Percentiles rank a stretch among this genome's conserved stretches.
phyloP scores from a whole-genome alignment of 75 land plant genomes.

The Adiantum capillusveneris region DNA sequence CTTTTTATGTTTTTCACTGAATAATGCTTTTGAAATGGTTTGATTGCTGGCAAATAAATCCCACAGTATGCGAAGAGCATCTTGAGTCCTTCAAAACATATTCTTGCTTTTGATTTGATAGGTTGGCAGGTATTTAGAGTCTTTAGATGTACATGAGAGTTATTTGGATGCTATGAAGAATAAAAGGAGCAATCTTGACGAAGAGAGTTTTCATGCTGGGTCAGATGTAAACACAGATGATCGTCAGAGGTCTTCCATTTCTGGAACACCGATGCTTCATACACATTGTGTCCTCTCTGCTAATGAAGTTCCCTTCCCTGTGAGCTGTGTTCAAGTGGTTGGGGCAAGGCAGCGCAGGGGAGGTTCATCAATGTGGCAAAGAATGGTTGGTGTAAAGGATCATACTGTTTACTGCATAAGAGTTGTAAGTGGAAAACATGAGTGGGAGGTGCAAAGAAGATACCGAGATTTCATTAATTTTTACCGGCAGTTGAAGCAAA shows the following conservation, averaged over 20 bases:
- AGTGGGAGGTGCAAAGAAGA: slow-evolving; percentile 41
- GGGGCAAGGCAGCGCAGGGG: slow-evolving; percentile 37
- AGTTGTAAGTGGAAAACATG: slow-evolving; percentile 18
- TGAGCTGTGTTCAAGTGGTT: slow-evolving; percentile 35
- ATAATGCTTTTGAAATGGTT: too few relatives aligned
- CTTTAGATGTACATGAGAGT: slow-evolving; percentile 25
- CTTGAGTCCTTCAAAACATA: too few relatives aligned
- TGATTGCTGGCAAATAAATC: too few relatives aligned
- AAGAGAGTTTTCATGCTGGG: background rate
- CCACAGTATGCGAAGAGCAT: too few relatives aligned
- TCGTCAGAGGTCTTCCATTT: background rate
- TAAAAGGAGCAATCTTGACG: slow-evolving; percentile 6
- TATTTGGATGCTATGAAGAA: slow-evolving; percentile 32
- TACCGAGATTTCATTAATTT: slow-evolving; percentile 40
- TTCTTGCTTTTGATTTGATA: too few relatives aligned
- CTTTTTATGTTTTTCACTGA: too few relatives aligned
- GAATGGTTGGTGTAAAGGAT: slow-evolving; percentile 40
- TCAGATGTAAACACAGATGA: background rate
- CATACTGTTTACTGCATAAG: slow-evolving; percentile 36
- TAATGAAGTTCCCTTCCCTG: background rate
- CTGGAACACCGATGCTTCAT: background rate
- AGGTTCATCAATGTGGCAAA: slow-evolving; percentile 33
- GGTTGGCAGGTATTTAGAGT: slow-evolving; percentile 33
- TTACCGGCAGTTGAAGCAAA: slow-evolving; percentile 28
- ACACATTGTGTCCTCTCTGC: background rate